Percentiles rank a stretch among this genome's conserved stretches.
Conservation (phyloP, 2,329 filamentous ascomycete genomes). For the Nothophoma quercina region DNA sequence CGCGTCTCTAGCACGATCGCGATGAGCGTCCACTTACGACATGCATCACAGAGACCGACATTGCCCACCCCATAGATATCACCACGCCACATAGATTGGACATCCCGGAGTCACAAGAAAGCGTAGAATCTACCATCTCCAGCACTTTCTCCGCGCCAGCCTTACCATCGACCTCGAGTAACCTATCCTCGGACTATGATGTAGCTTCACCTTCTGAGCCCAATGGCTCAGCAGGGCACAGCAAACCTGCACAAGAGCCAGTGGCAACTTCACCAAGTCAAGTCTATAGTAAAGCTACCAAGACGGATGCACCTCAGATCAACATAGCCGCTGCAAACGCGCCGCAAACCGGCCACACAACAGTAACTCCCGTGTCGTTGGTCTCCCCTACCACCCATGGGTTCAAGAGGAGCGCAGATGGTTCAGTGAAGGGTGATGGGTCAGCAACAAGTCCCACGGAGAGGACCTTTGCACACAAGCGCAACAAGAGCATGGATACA, state of each 20-base stretch:
- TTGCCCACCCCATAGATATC: constrained; percentile 7
- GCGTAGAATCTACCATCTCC: constrained; percentile 41
- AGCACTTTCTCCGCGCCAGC: constrained; percentile 44
- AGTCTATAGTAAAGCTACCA: constrained; percentile 51
- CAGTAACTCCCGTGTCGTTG: constrained; percentile 52
- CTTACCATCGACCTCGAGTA: constrained; percentile 40
- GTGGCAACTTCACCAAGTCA: constrained; percentile 57
- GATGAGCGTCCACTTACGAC: constrained; percentile 28
- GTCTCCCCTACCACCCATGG: constrained; percentile 54
- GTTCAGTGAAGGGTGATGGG: constrained; percentile 64
- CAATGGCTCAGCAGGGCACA: constrained; percentile 46
- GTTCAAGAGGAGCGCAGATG: constrained; percentile 80
- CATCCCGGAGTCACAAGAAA: constrained; percentile 44
- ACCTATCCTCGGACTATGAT: constrained; percentile 36
- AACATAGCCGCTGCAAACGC: constrained; percentile 35
- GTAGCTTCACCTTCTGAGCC: constrained; percentile 37
- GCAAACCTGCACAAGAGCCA: constrained; percentile 50
- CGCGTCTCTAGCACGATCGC: constrained; percentile 29
- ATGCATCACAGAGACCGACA: constrained; percentile 17
- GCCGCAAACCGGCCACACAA: constrained; percentile 38
- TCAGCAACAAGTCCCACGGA: constrained; percentile 18
- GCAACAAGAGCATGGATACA: constrained; percentile 74
- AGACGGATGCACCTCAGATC: constrained; percentile 29
- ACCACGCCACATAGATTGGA: constrained; percentile 5
- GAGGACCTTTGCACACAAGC: constrained; percentile 63